Conservation (phyloP, 2,329 filamentous ascomycete species). For the Remersonia thermophila region DNA sequence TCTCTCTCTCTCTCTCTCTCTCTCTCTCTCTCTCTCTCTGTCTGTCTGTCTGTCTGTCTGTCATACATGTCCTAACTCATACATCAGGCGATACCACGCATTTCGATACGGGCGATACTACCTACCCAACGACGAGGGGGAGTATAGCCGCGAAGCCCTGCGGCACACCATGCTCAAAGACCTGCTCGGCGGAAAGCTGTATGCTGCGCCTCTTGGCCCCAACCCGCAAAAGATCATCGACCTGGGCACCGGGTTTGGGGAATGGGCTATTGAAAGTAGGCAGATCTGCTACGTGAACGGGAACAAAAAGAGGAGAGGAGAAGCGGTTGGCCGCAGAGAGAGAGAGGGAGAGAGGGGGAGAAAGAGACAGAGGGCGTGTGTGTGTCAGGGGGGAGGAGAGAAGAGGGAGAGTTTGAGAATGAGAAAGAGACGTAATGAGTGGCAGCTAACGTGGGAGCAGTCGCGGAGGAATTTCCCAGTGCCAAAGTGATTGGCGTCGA, state of each 20-base stretch:
- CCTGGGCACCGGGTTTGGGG: slow-evolving; percentile 36
- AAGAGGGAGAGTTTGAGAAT: not conserved
- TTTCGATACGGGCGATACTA: slow-evolving; percentile 36
- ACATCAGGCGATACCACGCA: slow-evolving; percentile 34
- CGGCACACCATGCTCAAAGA: slow-evolving; percentile 38
- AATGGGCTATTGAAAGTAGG: slow-evolving; percentile 44
- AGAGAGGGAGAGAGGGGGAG: not conserved
- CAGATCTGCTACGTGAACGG: too few relatives aligned
- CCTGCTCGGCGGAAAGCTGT: slow-evolving; percentile 30
- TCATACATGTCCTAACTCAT: too few relatives aligned
- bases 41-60: too few relatives aligned
- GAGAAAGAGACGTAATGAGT: too few relatives aligned
- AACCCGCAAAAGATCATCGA: slow-evolving; percentile 38
- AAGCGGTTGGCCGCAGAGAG: not conserved
- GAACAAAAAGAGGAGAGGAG: too few relatives aligned
- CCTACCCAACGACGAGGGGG: slow-evolving; percentile 40
- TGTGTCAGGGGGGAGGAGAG: not conserved
- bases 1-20: not conserved
- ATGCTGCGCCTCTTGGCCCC: slow-evolving; percentile 31
- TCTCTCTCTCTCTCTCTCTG: too few relatives aligned
- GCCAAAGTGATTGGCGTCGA: slow-evolving; percentile 36
- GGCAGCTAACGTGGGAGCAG: too few relatives aligned
- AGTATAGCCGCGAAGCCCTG: slow-evolving; percentile 36
- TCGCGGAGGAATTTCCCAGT: slow-evolving; percentile 33
- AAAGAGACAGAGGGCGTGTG: too few relatives aligned